Percentiles rank a stretch among this genome's conserved stretches.
These are phyloP conservation scores for Dictyostelium citrinum DNA, from an alignment of 78 protist species.

Conservation along the genomic window DNA sequence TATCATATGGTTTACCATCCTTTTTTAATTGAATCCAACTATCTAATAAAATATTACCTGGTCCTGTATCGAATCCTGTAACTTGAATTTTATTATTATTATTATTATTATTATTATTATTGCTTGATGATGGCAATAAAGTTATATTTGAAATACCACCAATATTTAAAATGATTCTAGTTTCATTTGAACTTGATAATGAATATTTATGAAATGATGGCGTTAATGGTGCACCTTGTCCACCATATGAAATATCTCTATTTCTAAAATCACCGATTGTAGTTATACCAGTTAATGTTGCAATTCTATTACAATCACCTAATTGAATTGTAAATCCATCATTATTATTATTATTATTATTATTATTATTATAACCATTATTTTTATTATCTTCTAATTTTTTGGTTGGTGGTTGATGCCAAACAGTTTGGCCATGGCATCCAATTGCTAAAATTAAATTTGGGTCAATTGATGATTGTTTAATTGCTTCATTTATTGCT, in stretches of 20 bases:
- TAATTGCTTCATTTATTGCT: not conserved
- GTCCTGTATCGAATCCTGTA: slow-evolving; percentile 73
- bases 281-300: slow-evolving; percentile 10
- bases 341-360: not conserved
- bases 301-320: slow-evolving; percentile 46
- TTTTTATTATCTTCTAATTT: not conserved
- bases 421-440: slow-evolving; percentile 73
- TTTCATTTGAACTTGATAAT: not conserved
- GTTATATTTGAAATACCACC: slow-evolving; percentile 81
- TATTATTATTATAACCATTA: not conserved
- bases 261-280: slow-evolving; percentile 70
- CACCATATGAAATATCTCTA: slow-evolving; percentile 61
- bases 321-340: slow-evolving; percentile 43
- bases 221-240: slow-evolving; percentile 81
- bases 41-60: slow-evolving; percentile 74
- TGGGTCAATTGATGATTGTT: not conserved
- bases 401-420: slow-evolving; percentile 30
- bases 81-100: not conserved
- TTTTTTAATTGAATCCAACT: slow-evolving; percentile 7
- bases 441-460: slow-evolving; percentile 25
- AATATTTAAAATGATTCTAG: slow-evolving; percentile 5
- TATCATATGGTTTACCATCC: slow-evolving; percentile 17
- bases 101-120: too few relatives aligned
- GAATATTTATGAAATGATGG: slow-evolving; percentile 15
- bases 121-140: slow-evolving; percentile 21